A percentile compares a stretch with the other conserved stretches of the same genome.
Conservation (phyloP, 495 filamentous ascomycete species). For the Ramalina peruviana region DNA sequence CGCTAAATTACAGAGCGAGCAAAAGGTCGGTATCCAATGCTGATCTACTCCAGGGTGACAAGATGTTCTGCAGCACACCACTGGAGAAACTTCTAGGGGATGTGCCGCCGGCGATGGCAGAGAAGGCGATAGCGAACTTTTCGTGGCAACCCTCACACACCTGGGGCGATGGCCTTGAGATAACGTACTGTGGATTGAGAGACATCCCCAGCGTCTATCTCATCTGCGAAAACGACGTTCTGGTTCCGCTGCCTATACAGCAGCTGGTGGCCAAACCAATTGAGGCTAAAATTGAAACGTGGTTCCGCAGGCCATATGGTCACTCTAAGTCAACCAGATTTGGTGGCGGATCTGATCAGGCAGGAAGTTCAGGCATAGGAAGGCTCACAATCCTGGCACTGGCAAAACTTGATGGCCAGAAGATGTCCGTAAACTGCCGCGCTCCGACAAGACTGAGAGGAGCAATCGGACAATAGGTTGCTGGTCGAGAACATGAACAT, state of each 20-base stretch:
- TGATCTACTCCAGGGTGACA: neutral
- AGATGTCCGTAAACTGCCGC: too few species aligned
- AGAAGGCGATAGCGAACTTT: conserved; percentile 1
- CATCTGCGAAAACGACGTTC: conserved; percentile 16
- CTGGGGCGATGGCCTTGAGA: conserved; percentile 9
- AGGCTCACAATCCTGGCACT: too few species aligned
- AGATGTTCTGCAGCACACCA: neutral
- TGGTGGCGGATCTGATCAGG: conserved; percentile 14
- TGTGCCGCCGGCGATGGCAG: conserved; percentile 6
- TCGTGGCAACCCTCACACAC: conserved; percentile 1
- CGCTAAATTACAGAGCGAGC: too few species aligned
- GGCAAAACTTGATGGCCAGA: too few species aligned
- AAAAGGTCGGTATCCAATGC: neutral
- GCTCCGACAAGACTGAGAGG: neutral
- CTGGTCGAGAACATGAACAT: neutral
- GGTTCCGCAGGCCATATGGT: conserved; percentile 20
- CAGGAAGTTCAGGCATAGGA: neutral
- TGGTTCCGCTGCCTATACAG: conserved; percentile 11
- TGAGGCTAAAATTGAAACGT: conserved; percentile 13
- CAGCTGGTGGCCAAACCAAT: conserved; percentile 16
- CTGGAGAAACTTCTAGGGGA: conserved; percentile 10
- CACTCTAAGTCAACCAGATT: conserved; percentile 18
- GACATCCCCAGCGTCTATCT: conserved; percentile 20
- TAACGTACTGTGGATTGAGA: conserved; percentile 16
- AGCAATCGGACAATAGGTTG: neutral